Conservation (phyloP, 2,329 filamentous ascomycete species). For the Talaromyces sp. region DNA sequence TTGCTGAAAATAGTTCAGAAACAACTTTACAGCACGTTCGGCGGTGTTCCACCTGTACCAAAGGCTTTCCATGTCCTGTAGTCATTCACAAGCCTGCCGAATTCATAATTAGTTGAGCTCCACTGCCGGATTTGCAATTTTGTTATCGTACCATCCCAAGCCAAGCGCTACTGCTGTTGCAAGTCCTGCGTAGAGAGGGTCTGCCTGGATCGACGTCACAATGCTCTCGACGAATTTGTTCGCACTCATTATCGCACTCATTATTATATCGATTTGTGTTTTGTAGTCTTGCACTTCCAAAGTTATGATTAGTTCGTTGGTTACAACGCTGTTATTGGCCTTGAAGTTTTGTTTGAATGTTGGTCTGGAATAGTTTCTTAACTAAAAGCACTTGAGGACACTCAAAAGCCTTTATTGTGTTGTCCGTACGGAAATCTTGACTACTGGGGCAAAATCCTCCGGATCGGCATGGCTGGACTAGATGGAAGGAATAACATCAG, state of each 20-base stretch:
- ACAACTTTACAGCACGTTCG: conserved; percentile 7
- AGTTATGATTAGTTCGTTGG: neutral
- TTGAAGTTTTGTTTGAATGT: neutral
- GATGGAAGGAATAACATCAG: neutral
- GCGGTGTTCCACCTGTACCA: conserved; percentile 7
- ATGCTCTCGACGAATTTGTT: neutral
- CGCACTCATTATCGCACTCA: neutral
- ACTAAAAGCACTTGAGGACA: no score
- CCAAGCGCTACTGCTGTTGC: neutral
- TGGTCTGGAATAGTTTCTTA: no score
- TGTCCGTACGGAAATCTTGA: neutral
- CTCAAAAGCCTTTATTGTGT: no score
- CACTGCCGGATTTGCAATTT: neutral
- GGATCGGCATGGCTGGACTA: neutral
- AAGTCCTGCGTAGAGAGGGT: neutral
- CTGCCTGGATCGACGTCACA: neutral
- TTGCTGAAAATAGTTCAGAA: neutral
- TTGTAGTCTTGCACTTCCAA: neutral
- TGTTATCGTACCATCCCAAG: conserved; percentile 1
- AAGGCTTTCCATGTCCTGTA: conserved; percentile 8
- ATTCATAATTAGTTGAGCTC: neutral
- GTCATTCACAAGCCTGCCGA: conserved; percentile 4
- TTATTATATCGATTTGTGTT: neutral
- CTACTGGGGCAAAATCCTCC: neutral
- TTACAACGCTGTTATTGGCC: neutral